Base-by-base conservation (phyloP, 495 filamentous ascomycete species). In the Mytilinidion resinicola region DNA sequence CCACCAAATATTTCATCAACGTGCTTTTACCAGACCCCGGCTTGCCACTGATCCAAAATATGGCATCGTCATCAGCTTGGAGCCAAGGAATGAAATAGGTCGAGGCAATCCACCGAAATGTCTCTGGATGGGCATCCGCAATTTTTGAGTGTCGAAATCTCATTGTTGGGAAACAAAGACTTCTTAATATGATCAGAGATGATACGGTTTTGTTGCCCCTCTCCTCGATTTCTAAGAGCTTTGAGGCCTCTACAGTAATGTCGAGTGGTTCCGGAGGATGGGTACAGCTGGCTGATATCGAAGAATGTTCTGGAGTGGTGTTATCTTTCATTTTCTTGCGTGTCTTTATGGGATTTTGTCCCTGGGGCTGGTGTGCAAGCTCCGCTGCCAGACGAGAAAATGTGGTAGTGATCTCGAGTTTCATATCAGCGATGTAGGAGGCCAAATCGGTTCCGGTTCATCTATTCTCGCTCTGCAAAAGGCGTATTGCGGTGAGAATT, bases 1-100 rank as follows among this genome's bases (percentile, higher is more conserved):
- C 11, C 9, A 3, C n/a, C n/a, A 64, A 4, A 47, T 30, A 64
- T 60, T 64, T 64, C 61, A 64, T 64, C n/a, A 64, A 36, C 9
- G 61, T 64, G n/a, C 51, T 56, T 37, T 64, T 64, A 5, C 61
- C 61, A 8, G 56, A 51, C 41, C 51, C 52, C 10, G 61, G 42
- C 25, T 64, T 64, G 35, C 61, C 57, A 54, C 20, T 49, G 15
- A 60, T 19, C 51, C 51, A 55, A 19, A 46, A 55, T 33, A 60
- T 41, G 37, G 21, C n/a, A 41, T n/a, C 15, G 8, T 15, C 17
- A 42, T 48, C 15, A 12, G 19, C 54, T 19, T 52, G 17, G 2
- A 56, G 19, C 54, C 54, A 56, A n/a, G 50, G 21, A 21, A 56
- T 42, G 33, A 56, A 56, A 39, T 30, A 34, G 4, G 14, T 21